Conservation (phyloP, 1,284 basidiomycete genomes). For the Meira nashicola region DNA sequence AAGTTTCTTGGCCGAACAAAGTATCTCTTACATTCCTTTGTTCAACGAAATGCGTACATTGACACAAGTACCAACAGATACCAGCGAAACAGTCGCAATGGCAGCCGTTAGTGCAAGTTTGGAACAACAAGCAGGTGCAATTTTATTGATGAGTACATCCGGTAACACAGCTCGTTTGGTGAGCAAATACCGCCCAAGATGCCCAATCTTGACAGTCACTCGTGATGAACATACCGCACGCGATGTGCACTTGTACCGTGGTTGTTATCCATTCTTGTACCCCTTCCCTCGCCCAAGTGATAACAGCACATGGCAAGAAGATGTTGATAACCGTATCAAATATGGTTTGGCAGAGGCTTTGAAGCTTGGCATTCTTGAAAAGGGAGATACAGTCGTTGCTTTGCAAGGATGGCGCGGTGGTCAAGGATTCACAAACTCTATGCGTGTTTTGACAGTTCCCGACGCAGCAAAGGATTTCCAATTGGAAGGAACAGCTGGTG, state of each 20-base stretch:
- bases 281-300: conserved; percentile 77
- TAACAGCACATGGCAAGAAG: conserved; percentile 82
- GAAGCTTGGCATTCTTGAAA: conserved; percentile 77
- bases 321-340: conserved; percentile 63
- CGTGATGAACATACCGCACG: conserved; percentile 92
- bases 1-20: conserved; percentile 51
- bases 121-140: conserved; percentile 56
- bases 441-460: conserved; percentile 39
- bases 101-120: conserved; percentile 49
- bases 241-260: conserved; percentile 93
- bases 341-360: conserved; percentile 88
- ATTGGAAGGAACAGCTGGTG: conserved; percentile 39
- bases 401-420: conserved; percentile 99
- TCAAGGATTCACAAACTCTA: conserved; percentile 69
- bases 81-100: conserved; percentile 51
- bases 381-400: conserved; percentile 85
- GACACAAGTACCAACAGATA: conserved; percentile 46
- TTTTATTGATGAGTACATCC: conserved; percentile 85
- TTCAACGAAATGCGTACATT: conserved; percentile 58
- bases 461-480: conserved; percentile 44
- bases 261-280: conserved; percentile 97
- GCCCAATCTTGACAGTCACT: conserved; percentile 86
- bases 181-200: conserved; percentile 90
- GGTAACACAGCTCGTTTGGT: conserved; percentile 93
- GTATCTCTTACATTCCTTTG: conserved; percentile 47